Percentiles rank a stretch among this genome's conserved stretches.
These are phyloP conservation scores for Podaxis sp. DNA, from an alignment of 768 basidiomycete genomes.

Conservation along the genomic window DNA sequence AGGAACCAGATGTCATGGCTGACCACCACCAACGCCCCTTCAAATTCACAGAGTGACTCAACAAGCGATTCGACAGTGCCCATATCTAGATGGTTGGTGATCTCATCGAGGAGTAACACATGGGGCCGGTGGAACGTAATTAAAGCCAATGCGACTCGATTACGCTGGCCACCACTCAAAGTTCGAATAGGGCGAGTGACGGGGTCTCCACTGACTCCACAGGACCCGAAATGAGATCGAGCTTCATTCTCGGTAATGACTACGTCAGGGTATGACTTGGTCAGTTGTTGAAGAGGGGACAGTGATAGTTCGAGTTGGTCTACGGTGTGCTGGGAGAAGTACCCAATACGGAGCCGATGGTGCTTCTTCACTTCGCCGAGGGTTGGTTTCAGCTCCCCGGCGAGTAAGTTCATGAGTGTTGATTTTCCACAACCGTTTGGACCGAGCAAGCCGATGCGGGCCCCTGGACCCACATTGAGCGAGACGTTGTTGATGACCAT, in stretches of 20 bases:
- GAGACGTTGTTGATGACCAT: slow-evolving; percentile 30
- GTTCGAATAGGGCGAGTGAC: slow-evolving; percentile 35
- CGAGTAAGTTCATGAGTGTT: slow-evolving; percentile 50
- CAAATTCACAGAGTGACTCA: slow-evolving; percentile 46
- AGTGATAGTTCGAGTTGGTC: slow-evolving; percentile 43
- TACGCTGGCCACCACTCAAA: slow-evolving; percentile 58
- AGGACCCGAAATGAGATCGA: slow-evolving; percentile 35
- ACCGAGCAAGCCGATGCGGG: slow-evolving; percentile 29
- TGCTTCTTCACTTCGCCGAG: slow-evolving; percentile 52
- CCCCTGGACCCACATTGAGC: slow-evolving; percentile 27
- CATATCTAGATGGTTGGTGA: slow-evolving; percentile 69
- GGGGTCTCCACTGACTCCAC: slow-evolving; percentile 46
- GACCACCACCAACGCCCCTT: slow-evolving; percentile 60
- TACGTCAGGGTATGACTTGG: slow-evolving; percentile 25
- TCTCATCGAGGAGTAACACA: slow-evolving; percentile 57
- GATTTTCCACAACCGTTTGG: slow-evolving; percentile 59
- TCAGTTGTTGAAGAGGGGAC: slow-evolving; percentile 28
- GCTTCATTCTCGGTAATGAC: slow-evolving; percentile 31
- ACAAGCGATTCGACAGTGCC: slow-evolving; percentile 59
- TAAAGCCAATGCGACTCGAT: slow-evolving; percentile 58
- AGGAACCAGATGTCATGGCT: slow-evolving; percentile 56
- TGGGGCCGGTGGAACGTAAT: slow-evolving; percentile 55
- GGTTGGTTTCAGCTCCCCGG: slow-evolving; percentile 40
- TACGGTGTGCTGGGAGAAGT: slow-evolving; percentile 64
- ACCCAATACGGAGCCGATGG: slow-evolving; percentile 53